Evolutionary conservation across 352 stramenopile genomes (phyloP).

Genomic region (Aphanomyces stellatus): DNA sequence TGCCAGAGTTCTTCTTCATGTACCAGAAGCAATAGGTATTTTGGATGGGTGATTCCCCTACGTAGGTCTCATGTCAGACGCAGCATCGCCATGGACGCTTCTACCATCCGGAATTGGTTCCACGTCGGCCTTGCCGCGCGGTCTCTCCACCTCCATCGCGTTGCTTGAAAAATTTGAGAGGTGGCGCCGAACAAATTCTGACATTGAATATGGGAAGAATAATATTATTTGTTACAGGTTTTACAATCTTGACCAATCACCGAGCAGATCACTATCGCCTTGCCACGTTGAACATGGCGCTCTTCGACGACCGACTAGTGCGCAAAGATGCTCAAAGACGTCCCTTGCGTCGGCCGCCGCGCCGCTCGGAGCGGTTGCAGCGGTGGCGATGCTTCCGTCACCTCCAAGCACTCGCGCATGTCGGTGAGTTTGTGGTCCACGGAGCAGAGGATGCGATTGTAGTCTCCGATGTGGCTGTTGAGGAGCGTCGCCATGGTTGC

Average conservation of each 20-base stretch:
- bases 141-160: not conserved
- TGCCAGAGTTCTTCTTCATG: constrained; percentile 79
- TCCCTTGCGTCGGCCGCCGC: not conserved
- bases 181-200: not conserved
- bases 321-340: constrained; percentile 16
- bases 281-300: not conserved
- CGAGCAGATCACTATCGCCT: not conserved
- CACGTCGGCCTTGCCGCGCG: not conserved
- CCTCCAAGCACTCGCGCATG: constrained; percentile 30
- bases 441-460: constrained; percentile 52
- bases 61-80: not conserved
- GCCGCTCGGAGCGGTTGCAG: not conserved
- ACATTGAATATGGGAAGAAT: constrained; percentile 1
- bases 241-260: not conserved
- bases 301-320: not conserved
- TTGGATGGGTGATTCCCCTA: constrained; percentile 62
- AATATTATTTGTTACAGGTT: constrained; percentile 11
- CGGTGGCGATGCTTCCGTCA: constrained; percentile 6
- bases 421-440: constrained; percentile 56
- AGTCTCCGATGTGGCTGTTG: constrained; percentile 41
- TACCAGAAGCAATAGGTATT: constrained; percentile 88
- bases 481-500: constrained; percentile 45
- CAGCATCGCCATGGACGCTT: not conserved
- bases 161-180: not conserved
- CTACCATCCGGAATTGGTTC: not conserved